Evolutionary conservation across 331 rosid genomes (phyloP), one percentile per base, ranked within the genome.

Genomic region (Arachis monticola): DNA sequence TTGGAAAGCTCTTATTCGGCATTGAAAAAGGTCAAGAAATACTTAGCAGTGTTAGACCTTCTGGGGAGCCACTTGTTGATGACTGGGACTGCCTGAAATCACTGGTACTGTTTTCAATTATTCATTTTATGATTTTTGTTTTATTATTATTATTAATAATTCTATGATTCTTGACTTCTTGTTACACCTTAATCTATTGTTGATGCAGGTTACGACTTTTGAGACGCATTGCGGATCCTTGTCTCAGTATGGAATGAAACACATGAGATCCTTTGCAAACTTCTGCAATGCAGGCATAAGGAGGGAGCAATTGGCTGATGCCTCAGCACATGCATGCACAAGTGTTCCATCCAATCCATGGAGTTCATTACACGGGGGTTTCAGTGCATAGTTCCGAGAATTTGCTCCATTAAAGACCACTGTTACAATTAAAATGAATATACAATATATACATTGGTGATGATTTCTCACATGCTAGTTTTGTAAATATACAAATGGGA

Each of bases 211-310:
- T 82, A 90, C 97, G 81, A 85, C 82, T 77, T 95, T 86, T 59
- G 98, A 92, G 96, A 83, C 91, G 10, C 75, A 84, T 44, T 95
- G 98, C 56, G 99, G 96, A 77, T 90, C 96, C 12, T 69, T 95
- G 14, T 95, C 98, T 46, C 93, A 87, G 68, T 95, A 92, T 45
- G 99, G 99, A 63, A 95, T 95, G 93, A 95, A 95, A 67, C 97
- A 92, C 80, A 92, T 88, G 98, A 79, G 97, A 53, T 92, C 98
- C 79, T 85, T 95, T 50, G 97, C 96, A 57, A 95, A 90, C 88
- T 66, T 92, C 82, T 95, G 97, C 88, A 92, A 95, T 2, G 92
- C 97, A 40, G 91, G 96, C 77, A 82, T 86, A 63, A 60, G 64
- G 70, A 80, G 64, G 63, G 90, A 87, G 77, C 93, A 92, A 85